Percentiles rank a stretch among this genome's conserved stretches.
phyloP scores from a whole-genome alignment of 179 eudicot species.

The Gypsophila paniculata region DNA sequence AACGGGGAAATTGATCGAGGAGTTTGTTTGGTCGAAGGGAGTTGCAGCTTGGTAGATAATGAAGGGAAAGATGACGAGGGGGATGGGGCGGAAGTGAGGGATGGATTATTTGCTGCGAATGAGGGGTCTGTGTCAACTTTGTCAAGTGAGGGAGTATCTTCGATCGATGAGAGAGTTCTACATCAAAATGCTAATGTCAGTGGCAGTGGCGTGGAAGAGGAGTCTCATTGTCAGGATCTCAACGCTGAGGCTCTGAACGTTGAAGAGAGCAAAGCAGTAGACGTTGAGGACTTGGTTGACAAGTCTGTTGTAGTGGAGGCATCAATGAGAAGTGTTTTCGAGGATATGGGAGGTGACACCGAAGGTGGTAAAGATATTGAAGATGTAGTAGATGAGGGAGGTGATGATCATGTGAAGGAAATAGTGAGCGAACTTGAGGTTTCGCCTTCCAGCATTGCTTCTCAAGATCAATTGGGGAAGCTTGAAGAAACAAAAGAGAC shows the following conservation, averaged over 20 bases:
- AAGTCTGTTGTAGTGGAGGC: slow-evolving; percentile 27
- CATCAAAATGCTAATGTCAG: not conserved
- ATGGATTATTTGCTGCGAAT: slow-evolving; percentile 15
- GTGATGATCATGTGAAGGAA: slow-evolving; percentile 17
- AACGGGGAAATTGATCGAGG: slow-evolving; percentile 21
- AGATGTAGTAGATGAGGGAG: slow-evolving; percentile 17
- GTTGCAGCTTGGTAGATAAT: slow-evolving; percentile 22
- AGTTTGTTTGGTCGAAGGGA: slow-evolving; percentile 25
- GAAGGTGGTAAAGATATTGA: slow-evolving; percentile 21
- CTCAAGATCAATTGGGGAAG: slow-evolving; percentile 23
- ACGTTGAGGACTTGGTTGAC: slow-evolving; percentile 28
- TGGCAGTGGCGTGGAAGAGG: not conserved
- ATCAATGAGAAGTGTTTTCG: slow-evolving; percentile 28
- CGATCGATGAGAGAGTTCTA: slow-evolving; percentile 19
- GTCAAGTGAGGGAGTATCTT: slow-evolving; percentile 12
- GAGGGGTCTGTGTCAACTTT: slow-evolving; percentile 24
- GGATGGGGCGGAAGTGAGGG: slow-evolving; percentile 8
- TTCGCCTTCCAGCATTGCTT: slow-evolving; percentile 20
- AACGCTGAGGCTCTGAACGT: slow-evolving; percentile 25
- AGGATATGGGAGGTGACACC: slow-evolving; percentile 21
- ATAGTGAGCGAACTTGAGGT: slow-evolving; percentile 21
- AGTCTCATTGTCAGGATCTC: slow-evolving; percentile 13
- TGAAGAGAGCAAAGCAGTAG: slow-evolving; percentile 25
- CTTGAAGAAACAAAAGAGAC: slow-evolving; percentile 28
- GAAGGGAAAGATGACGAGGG: slow-evolving; percentile 19